Conservation (phyloP, 441 rosid species). For the Pelargonium australe region DNA sequence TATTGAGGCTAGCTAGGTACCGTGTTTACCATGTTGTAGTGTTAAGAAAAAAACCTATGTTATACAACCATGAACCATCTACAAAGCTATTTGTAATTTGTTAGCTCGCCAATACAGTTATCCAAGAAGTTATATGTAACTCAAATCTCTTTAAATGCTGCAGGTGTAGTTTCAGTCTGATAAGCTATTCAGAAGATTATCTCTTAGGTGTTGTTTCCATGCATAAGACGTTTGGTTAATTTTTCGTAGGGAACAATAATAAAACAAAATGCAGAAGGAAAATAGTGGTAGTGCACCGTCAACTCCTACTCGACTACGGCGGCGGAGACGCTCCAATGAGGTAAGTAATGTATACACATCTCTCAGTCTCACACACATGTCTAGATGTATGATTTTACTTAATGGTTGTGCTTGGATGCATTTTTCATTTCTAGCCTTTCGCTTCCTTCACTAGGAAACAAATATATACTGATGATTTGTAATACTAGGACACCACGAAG, state of each 20-base stretch:
- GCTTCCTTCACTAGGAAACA: too few relatives aligned
- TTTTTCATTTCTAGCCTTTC: too few relatives aligned
- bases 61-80: background rate
- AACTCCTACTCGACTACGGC: constrained; percentile 24
- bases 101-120: background rate
- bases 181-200: background rate
- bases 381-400: too few relatives aligned
- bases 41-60: too few relatives aligned
- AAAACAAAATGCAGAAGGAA: constrained; percentile 31
- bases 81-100: background rate
- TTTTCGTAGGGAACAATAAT: background rate
- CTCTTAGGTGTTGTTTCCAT: background rate
- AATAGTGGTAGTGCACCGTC: constrained; percentile 23
- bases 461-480: too few relatives aligned
- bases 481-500: too few relatives aligned
- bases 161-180: background rate
- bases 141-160: background rate
- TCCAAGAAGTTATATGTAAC: background rate
- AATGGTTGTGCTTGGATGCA: too few relatives aligned
- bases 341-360: constrained; percentile 16
- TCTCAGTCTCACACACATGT: too few relatives aligned
- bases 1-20: too few relatives aligned
- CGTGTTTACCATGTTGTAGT: too few relatives aligned
- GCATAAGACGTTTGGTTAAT: background rate
- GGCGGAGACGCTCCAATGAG: constrained; percentile 41